A percentile compares a stretch with the other conserved stretches of the same genome.
These are phyloP conservation scores for Mariannaea sp. DNA, from an alignment of 2,329 filamentous ascomycete species.

Conservation along the genomic window DNA sequence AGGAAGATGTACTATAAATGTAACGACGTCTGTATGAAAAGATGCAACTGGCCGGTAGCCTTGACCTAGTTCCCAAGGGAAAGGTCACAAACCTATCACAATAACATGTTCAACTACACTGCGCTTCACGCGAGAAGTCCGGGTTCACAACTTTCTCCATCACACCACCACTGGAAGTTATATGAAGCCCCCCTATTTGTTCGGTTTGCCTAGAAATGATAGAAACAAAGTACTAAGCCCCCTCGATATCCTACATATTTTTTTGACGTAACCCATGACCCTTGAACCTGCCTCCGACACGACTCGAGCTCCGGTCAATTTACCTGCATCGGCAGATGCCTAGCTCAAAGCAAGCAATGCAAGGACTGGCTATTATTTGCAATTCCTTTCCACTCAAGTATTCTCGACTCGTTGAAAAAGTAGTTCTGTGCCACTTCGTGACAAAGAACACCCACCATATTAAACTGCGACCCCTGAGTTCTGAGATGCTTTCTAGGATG, in stretches of 20 bases:
- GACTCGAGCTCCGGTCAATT: background rate
- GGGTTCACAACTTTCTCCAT: background rate
- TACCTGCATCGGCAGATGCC: background rate
- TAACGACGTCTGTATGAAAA: constrained; percentile 39
- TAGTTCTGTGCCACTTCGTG: no score
- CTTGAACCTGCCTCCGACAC: no score
- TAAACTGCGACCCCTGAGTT: background rate
- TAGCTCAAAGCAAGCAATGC: no score
- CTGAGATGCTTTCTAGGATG: background rate
- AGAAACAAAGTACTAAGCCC: no score
- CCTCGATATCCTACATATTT: background rate
- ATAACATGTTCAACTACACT: constrained; percentile 16
- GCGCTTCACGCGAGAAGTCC: background rate
- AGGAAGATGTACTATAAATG: constrained; percentile 39
- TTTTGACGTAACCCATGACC: background rate
- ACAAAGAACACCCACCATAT: background rate
- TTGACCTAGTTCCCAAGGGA: constrained; percentile 4
- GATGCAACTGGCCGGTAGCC: constrained; percentile 9
- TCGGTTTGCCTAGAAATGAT: no score
- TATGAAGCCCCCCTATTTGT: no score
- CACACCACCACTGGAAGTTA: no score
- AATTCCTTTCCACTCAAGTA: background rate
- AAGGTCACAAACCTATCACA: constrained; percentile 14
- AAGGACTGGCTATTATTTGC: background rate
- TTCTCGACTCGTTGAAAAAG: background rate